Base-by-base conservation (phyloP, 257 asterid species). In the Solanum lycopersicoides region DNA sequence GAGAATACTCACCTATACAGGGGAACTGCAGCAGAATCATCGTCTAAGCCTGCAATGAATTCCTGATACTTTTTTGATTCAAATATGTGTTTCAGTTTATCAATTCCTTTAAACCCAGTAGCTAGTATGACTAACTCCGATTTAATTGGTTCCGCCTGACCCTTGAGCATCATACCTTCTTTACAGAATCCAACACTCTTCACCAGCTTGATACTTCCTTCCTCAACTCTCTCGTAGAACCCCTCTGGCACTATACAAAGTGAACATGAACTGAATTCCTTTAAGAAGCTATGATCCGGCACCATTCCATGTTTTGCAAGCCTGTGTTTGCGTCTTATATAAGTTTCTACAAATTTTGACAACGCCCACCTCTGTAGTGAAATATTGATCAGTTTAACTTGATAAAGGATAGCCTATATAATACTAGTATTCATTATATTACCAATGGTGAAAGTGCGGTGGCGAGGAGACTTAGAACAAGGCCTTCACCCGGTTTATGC, bases 371-470 rank as follows among this genome's bases (percentile, higher is more conserved):
- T 86, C 95, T 92, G 3, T 6, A 72, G 18, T 47, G 20, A 47
- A 28, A 28, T 28, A 28, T 28, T 28, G 30, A 28, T 28, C 30
- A 28, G 30, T 28, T 28, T 28, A 28, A 28, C 30, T 28, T 28
- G 30, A 28, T 28, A 28, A 59, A 60, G 68, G 28, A 60, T 53
- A 53, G 60, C 18, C 12, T 53, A 53, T 28, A 9, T 53, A 50
- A 20, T 47, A 45, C 2, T 47, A 47, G 20, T 47, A 14, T 1
- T 39, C 7, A 37, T 37, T 4, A 37, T 39, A 50, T 68, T 90
- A 93, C 96, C 94, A 94, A 32, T 25, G 95, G 95, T 15, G 93
- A 91, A 18, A 93, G 90, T 8, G 87, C 2, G 9, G 91, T 87
- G 3, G 96, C 95, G 2, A 91, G 39, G 88, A 93, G 89, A 77